Evolutionary conservation across 169 alveolate species (phyloP), one percentile per base, ranked within the genome.

Genomic region (Eimeria zaria): DNA sequence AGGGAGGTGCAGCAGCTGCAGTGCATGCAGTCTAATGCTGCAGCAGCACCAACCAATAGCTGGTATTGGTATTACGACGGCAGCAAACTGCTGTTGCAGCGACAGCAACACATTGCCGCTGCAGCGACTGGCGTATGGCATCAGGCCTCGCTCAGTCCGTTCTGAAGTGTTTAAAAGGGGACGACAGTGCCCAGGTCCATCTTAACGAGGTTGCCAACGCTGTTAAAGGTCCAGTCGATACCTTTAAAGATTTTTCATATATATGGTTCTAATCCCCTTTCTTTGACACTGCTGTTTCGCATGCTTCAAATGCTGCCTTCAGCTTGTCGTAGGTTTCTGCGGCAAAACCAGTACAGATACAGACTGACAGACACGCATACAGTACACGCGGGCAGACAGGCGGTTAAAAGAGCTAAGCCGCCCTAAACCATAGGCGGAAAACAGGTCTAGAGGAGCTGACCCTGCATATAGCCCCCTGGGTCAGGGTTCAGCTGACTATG

Each of bases 311-410:
- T 24, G 93, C 93, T n/a, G 80, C 90, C 94, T 93, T 93, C 81
- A 93, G 71, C 76, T 93, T 88, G 87, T 93, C 91, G 78, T 80
- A 93, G 5, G 96, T 93, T 89, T 93, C 96, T 93, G 96, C 58
- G 81, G 64, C 44, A 48, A 27, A 33, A 18, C 24, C 24, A 16
- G 51, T 76, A 24, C 48, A 46, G 58, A 16, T n/a, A n/a, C n/a
- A n/a, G n/a, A n/a, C n/a, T n/a, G n/a, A n/a, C n/a, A n/a, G n/a
- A n/a, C n/a, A n/a, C n/a, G n/a, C n/a, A n/a, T n/a, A n/a, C n/a
- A n/a, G n/a, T n/a, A n/a, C n/a, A n/a, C n/a, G n/a, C n/a, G n/a
- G n/a, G n/a, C n/a, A n/a, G n/a, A n/a, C n/a, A n/a, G n/a, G n/a
- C n/a, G n/a, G n/a, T n/a, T n/a, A n/a, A n/a, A n/a, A n/a, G n/a